Conservation (phyloP, 805 yeast genomes). For the Komagataella populi region DNA sequence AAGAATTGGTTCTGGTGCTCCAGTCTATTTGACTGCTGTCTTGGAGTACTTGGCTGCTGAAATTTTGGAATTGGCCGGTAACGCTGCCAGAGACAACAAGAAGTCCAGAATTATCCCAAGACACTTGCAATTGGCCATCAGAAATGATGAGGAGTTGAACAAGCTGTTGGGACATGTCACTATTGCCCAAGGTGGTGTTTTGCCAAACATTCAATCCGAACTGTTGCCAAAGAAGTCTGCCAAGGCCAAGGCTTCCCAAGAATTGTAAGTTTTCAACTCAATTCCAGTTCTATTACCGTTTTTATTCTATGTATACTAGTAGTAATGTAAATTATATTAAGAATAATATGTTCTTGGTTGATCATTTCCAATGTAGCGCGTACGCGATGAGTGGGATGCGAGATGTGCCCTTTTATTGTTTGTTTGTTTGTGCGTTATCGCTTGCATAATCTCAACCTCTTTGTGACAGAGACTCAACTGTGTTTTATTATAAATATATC, state of each 20-base stretch:
- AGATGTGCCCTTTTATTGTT: background rate
- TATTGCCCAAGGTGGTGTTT: slow-evolving; percentile 96
- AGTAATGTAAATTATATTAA: background rate
- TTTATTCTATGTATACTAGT: slow-evolving; percentile 1
- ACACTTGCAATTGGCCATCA: slow-evolving; percentile 91
- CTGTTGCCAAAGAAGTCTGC: slow-evolving; percentile 57
- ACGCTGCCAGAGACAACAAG: slow-evolving; percentile 97
- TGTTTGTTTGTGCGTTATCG: background rate
- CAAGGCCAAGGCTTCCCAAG: slow-evolving; percentile 43
- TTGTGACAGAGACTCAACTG: background rate
- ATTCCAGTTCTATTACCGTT: background rate
- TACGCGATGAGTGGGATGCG: background rate
- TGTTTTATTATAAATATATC: background rate
- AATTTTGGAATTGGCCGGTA: slow-evolving; percentile 95
- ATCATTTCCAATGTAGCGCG: background rate
- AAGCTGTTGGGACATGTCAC: slow-evolving; percentile 88
- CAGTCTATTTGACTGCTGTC: slow-evolving; percentile 94
- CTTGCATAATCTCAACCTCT: slow-evolving; percentile 1
- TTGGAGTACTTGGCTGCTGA: slow-evolving; percentile 96
- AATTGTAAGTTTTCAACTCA: slow-evolving; percentile 24
- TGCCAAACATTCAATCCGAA: slow-evolving; percentile 93
- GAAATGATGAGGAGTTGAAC: slow-evolving; percentile 97
- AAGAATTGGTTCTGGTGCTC: slow-evolving; percentile 99
- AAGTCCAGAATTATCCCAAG: slow-evolving; percentile 98
- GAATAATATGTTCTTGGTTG: background rate